A percentile compares a stretch with the other conserved stretches of the same genome.
Evolutionary conservation across 371 early-diverging fungal genomes (phyloP).

Genomic region (Actinomortierella wolfii): DNA sequence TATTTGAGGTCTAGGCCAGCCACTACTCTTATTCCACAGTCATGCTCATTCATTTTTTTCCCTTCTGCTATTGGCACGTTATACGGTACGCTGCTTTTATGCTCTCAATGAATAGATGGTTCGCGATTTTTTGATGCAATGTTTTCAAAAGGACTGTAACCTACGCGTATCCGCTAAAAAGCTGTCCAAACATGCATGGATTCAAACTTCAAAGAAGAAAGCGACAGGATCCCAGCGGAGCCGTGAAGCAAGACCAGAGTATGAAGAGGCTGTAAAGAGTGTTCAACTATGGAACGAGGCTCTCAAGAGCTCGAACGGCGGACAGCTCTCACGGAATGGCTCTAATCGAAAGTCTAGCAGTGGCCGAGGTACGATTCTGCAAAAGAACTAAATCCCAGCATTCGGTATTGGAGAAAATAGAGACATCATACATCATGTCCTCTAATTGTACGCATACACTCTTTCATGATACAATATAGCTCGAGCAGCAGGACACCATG

Average conservation of each 20-base stretch:
- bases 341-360: constrained; percentile 8
- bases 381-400: too few relatives aligned
- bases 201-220: constrained; percentile 47
- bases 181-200: constrained; percentile 79
- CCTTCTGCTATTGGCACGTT: too few relatives aligned
- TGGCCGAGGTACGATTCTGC: not conserved
- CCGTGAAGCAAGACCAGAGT: constrained; percentile 37
- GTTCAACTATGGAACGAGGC: constrained; percentile 51
- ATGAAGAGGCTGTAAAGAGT: constrained; percentile 45
- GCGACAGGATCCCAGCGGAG: constrained; percentile 41
- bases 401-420: not conserved
- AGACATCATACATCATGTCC: too few relatives aligned
- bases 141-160: constrained; percentile 84
- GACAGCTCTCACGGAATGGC: constrained; percentile 15
- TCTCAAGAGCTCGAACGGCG: constrained; percentile 24
- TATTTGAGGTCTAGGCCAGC: not conserved
- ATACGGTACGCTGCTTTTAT: not conserved
- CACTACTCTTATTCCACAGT: not conserved
- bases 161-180: constrained; percentile 72
- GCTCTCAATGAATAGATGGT: constrained; percentile 56
- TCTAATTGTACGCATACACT: too few relatives aligned
- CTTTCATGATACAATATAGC: not conserved
- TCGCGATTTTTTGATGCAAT: constrained; percentile 74
- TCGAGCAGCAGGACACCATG: not conserved
- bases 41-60: not conserved